Conservation (phyloP, 768 basidiomycete species). For the Boletus sensibilis region DNA sequence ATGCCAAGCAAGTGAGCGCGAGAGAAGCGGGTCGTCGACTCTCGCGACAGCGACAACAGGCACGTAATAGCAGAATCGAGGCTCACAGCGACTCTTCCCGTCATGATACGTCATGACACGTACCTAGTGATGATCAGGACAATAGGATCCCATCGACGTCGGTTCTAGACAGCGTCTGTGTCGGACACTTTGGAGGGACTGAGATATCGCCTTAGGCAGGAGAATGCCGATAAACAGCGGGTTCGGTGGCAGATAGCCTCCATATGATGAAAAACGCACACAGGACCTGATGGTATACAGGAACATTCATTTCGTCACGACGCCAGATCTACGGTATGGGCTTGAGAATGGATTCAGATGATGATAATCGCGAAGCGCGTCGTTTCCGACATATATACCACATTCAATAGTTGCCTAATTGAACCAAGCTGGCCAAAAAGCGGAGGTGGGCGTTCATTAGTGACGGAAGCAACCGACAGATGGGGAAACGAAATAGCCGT, state of each 20-base stretch:
- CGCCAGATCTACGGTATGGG: constrained; percentile 16
- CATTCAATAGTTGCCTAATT: constrained; percentile 17
- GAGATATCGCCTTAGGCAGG: constrained; percentile 6
- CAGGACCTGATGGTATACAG: constrained; percentile 11
- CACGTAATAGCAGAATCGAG: constrained; percentile 9
- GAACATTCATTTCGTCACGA: constrained; percentile 16
- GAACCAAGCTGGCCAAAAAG: constrained; percentile 3
- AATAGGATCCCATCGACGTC: neutral
- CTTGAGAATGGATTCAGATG: constrained; percentile 14
- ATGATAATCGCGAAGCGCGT: constrained; percentile 21
- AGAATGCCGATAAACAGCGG: constrained; percentile 5
- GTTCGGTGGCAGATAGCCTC: constrained; percentile 10
- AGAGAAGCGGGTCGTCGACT: neutral
- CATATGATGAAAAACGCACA: constrained; percentile 14
- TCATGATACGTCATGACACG: constrained; percentile 7
- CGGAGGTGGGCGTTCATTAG: constrained; percentile 9
- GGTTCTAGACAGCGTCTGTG: constrained; percentile 4
- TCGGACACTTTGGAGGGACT: constrained; percentile 7
- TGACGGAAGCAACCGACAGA: constrained; percentile 5
- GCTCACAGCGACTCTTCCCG: neutral
- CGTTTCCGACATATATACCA: constrained; percentile 7
- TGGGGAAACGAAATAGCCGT: constrained; percentile 16
- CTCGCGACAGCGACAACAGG: neutral
- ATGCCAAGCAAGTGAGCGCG: neutral
- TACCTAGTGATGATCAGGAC: constrained; percentile 4